A percentile compares a stretch with the other conserved stretches of the same genome.
Evolutionary conservation across 768 basidiomycete genomes (phyloP).

Genomic region (Xerocomellus amylosporus): DNA sequence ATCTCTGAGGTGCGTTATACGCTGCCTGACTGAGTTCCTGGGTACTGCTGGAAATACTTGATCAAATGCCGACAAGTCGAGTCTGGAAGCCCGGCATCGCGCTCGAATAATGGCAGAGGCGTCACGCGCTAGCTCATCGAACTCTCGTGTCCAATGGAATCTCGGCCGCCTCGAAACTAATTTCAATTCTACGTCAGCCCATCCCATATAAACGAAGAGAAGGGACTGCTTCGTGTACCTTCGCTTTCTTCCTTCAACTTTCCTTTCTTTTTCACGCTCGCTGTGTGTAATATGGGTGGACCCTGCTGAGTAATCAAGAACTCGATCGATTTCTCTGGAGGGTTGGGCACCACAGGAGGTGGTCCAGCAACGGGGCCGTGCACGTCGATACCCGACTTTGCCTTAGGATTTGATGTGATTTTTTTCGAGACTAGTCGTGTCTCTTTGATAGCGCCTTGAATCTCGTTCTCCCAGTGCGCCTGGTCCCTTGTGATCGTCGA

Average conservation of each 20-base stretch:
- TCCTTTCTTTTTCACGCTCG: constrained; percentile 37
- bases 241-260: constrained; percentile 29
- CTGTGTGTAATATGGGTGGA: constrained; percentile 35
- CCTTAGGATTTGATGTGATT: constrained; percentile 36
- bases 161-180: constrained; percentile 49
- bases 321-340: constrained; percentile 51
- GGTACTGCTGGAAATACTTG: constrained; percentile 80
- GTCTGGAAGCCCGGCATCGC: constrained; percentile 61
- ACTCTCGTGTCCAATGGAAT: constrained; percentile 83
- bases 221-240: constrained; percentile 21
- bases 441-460: constrained; percentile 54
- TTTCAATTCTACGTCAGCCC: constrained; percentile 5
- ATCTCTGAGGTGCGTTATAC: constrained; percentile 58
- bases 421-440: constrained; percentile 49
- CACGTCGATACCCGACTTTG: constrained; percentile 3
- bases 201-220: neutral
- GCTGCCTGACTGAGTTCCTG: constrained; percentile 68
- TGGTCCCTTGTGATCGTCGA: constrained; percentile 49
- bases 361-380: constrained; percentile 21
- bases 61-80: constrained; percentile 71
- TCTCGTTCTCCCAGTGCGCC: constrained; percentile 62
- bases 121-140: constrained; percentile 87
- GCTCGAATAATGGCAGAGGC: constrained; percentile 78
- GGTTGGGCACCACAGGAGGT: constrained; percentile 41
- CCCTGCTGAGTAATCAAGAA: constrained; percentile 52